phyloP scores from a whole-genome alignment of 169 alveolate species.

The Plasmodium vivax region DNA sequence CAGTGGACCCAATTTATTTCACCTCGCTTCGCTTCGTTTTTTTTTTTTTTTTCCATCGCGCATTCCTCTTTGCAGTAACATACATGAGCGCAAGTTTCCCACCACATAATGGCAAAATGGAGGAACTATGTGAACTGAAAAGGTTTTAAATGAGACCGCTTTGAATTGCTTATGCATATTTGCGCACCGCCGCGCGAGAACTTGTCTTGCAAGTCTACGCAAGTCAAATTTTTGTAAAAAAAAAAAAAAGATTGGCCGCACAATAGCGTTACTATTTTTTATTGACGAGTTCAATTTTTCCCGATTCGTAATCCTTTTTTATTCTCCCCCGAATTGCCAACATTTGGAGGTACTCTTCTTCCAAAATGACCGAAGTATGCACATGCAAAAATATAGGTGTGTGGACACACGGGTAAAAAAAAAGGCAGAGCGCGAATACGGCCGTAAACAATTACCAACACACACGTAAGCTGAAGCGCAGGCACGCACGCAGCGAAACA shows the following conservation, averaged over 20 bases:
- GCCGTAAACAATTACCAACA: not conserved
- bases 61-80: not conserved
- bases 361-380: not conserved
- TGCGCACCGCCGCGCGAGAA: not conserved
- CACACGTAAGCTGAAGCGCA: not conserved
- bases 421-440: not conserved
- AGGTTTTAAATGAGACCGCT: not conserved
- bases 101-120: not conserved
- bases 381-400: not conserved
- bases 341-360: not conserved
- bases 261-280: not conserved
- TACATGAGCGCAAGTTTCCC: not conserved
- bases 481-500: not conserved
- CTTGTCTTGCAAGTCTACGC: not conserved
- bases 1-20: not conserved
- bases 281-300: not conserved
- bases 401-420: not conserved
- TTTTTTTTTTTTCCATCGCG: not conserved
- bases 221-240: not conserved
- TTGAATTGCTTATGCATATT: not conserved
- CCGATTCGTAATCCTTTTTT: not conserved
- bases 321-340: not conserved
- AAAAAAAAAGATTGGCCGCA: not conserved
- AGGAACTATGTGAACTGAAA: not conserved
- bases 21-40: not conserved